These are phyloP conservation scores for Ceratonia siliqua DNA, from an alignment of 306 rosid genomes.

Conservation along the genomic window DNA sequence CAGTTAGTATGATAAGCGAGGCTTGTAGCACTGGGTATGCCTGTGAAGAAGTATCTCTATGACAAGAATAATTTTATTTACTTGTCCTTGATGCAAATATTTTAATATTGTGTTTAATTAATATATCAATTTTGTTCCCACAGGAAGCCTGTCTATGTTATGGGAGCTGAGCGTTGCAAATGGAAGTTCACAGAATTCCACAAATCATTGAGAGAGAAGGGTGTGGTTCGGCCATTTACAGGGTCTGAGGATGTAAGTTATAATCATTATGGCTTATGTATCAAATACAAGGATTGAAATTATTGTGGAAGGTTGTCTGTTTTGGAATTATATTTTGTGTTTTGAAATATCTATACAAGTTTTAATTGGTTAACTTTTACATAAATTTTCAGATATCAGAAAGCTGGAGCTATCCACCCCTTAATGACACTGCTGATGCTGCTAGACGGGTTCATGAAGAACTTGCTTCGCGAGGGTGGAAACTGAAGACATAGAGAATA, in stretches of 20 bases:
- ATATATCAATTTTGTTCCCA: constrained; percentile 13
- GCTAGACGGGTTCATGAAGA: constrained; percentile 73
- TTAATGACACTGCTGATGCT: constrained; percentile 82
- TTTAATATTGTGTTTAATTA: background rate
- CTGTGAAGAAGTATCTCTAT: constrained; percentile 22
- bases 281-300: constrained; percentile 9
- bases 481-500: constrained; percentile 52
- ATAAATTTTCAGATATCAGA: constrained; percentile 70
- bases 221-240: constrained; percentile 81
- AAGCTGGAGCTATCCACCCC: constrained; percentile 98
- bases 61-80: background rate
- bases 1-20: constrained; percentile 89
- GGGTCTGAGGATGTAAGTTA: constrained; percentile 92
- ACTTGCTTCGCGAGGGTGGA: constrained; percentile 90
- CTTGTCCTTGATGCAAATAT: constrained; percentile 12
- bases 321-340: constrained; percentile 9
- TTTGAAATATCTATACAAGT: background rate
- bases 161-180: constrained; percentile 79
- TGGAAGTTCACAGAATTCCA: constrained; percentile 90
- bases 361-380: constrained; percentile 11
- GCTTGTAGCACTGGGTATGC: constrained; percentile 98
- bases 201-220: constrained; percentile 68
- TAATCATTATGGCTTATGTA: background rate
- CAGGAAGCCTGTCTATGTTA: constrained; percentile 88
- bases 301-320: constrained; percentile 22